A percentile compares a stretch with the other conserved stretches of the same genome.
These are phyloP conservation scores for Xylariaceae sp. DNA, from an alignment of 2,329 filamentous ascomycete species.

Conservation along the genomic window DNA sequence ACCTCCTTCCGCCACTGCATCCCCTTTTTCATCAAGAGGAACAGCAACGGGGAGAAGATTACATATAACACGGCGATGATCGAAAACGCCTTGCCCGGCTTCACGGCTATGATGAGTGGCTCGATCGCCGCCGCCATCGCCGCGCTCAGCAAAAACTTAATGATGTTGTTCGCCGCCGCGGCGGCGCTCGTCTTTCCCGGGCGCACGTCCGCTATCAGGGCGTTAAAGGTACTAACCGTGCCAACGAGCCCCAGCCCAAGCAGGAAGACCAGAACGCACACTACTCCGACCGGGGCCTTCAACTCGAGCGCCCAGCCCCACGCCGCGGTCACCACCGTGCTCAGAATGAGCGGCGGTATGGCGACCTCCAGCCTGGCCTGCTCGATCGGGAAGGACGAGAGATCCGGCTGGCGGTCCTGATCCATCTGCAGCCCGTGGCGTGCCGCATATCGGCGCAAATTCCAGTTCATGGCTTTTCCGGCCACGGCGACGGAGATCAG, in stretches of 20 bases:
- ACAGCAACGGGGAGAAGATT: slow-evolving; percentile 50
- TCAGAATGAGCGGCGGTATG: slow-evolving; percentile 57
- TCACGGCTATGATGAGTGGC: slow-evolving; percentile 57
- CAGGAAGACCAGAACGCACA: slow-evolving; percentile 58
- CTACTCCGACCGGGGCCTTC: slow-evolving; percentile 52
- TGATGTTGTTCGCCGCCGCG: slow-evolving; percentile 64
- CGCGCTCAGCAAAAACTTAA: slow-evolving; percentile 62
- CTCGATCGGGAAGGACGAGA: slow-evolving; percentile 56
- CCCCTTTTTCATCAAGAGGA: slow-evolving; percentile 49
- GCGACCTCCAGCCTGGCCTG: slow-evolving; percentile 54
- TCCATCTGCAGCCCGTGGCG: slow-evolving; percentile 62
- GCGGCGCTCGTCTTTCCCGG: slow-evolving; percentile 61
- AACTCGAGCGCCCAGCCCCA: slow-evolving; percentile 62
- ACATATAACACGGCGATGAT: slow-evolving; percentile 56
- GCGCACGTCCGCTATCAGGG: slow-evolving; percentile 64
- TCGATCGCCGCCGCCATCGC: slow-evolving; percentile 61
- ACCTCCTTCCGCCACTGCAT: slow-evolving; percentile 53
- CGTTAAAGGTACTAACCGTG: slow-evolving; percentile 61
- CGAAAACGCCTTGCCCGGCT: slow-evolving; percentile 62
- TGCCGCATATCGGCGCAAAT: slow-evolving; percentile 68
- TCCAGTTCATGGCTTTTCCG: slow-evolving; percentile 63
- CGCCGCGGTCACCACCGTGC: slow-evolving; percentile 54
- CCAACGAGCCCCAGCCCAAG: slow-evolving; percentile 60
- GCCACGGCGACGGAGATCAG: slow-evolving; percentile 49
- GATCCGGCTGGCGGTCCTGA: slow-evolving; percentile 55